A percentile compares a stretch with the other conserved stretches of the same genome.
These are phyloP conservation scores for Cairneyella variabilis DNA, from an alignment of 495 filamentous ascomycete genomes.

Conservation along the genomic window DNA sequence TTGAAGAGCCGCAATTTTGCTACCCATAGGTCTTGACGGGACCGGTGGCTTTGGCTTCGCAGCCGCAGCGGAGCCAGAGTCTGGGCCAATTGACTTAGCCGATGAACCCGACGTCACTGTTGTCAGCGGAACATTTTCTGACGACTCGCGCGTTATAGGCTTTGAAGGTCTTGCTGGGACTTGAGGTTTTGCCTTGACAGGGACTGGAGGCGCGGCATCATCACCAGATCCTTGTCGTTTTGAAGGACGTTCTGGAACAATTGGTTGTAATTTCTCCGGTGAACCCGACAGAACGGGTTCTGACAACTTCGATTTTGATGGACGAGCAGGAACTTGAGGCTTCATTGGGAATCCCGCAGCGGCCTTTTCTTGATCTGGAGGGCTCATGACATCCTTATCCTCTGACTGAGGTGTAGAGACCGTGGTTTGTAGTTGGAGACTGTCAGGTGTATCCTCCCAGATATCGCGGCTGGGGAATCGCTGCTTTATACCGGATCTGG, in stretches of 20 bases:
- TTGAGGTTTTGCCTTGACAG: slow-evolving; percentile 75
- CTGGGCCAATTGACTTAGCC: slow-evolving; percentile 25
- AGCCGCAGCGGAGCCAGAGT: slow-evolving; percentile 30
- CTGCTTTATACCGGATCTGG: slow-evolving; percentile 55
- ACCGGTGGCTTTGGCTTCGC: slow-evolving; percentile 70
- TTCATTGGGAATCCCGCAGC: slow-evolving; percentile 26
- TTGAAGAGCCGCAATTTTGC: slow-evolving; percentile 87
- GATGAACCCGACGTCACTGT: slow-evolving; percentile 33
- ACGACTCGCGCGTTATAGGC: slow-evolving; percentile 35
- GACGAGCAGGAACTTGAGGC: slow-evolving; percentile 38
- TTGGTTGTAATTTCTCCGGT: slow-evolving; percentile 33
- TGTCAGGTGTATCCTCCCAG: slow-evolving; percentile 94
- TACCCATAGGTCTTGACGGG: slow-evolving; percentile 73
- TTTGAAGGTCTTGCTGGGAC: slow-evolving; percentile 70
- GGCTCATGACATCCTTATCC: slow-evolving; percentile 34
- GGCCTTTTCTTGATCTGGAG: slow-evolving; percentile 25
- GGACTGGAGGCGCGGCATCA: slow-evolving; percentile 44
- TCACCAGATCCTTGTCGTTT: slow-evolving; percentile 34
- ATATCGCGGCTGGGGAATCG: slow-evolving; percentile 93
- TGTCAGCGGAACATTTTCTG: slow-evolving; percentile 34
- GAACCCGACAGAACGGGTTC: too few relatives aligned
- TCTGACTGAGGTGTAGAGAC: slow-evolving; percentile 60
- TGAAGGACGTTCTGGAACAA: slow-evolving; percentile 36
- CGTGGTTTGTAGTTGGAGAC: slow-evolving; percentile 73
- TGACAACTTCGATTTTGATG: slow-evolving; percentile 32